Evolutionary conservation across 2,329 filamentous ascomycete genomes (phyloP), one percentile per base, ranked within the genome.

Genomic region (Microcyclospora tardicrescens): DNA sequence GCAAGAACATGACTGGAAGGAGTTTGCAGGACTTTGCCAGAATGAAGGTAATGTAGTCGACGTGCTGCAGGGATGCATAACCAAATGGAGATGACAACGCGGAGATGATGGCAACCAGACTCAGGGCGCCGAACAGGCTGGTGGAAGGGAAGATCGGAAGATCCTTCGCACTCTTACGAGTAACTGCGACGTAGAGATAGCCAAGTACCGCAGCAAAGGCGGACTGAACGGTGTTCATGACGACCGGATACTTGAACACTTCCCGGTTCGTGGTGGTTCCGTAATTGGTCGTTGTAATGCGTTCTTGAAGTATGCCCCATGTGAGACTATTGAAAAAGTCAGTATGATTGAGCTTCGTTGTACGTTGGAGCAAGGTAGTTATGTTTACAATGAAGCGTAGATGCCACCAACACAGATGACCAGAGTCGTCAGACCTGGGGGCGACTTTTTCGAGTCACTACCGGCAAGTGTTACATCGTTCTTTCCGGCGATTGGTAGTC

Each of bases 1-100:
- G 89, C 31, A 98, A 73, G 55, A 91, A 79, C 91, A 98, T 96
- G 56, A 98, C 91, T 2, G 91, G 91, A n/a, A 98, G 77, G 14
- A 98, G 74, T 68, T 98, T 98, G 79, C 91, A 98, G 53, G 81
- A 87, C 66, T 98, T 96, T 52, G 91, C 89, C 32, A 98, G 81
- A 51, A 95, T 84, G 65, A 93, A 96, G 24, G 91, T 95, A 56
- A 96, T 84, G 65, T 96, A 96, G 73, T 96, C 91, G 63, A 96
- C 86, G 61, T 96, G 86, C 29, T 81, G 79, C 36, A 96, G 77
- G 42, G 79, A 82, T 36, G 91, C 87, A 64, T 96, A 96, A 51
- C 89, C 91, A 56, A 95, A 95, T 2, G 89, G 89, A n/a, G 81
- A 86, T 30, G 89, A 86, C 37, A 96, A 80, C 3, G 84, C 86